These are phyloP conservation scores for Novymonas esmeraldas DNA, from an alignment of 208 protist genomes.

Conservation along the genomic window DNA sequence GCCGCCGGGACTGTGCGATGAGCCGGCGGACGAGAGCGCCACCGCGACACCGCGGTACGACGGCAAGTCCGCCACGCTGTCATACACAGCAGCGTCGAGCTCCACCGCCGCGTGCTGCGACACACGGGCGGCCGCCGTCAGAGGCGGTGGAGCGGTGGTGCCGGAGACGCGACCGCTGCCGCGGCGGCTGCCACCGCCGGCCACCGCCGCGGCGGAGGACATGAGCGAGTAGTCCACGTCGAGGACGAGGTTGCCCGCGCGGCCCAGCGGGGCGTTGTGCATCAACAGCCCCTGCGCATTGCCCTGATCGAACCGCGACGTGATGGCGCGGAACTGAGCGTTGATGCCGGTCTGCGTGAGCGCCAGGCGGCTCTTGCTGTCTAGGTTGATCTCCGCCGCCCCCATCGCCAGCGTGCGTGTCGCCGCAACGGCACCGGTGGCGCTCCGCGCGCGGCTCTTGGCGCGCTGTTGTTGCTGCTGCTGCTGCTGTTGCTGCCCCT, in stretches of 20 bases:
- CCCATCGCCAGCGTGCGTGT: slow-evolving; percentile 80
- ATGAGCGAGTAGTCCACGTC: slow-evolving; percentile 81
- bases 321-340: slow-evolving; percentile 90
- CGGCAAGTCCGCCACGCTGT: slow-evolving; percentile 23
- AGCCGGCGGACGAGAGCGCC: neutral
- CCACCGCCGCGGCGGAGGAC: slow-evolving; percentile 21
- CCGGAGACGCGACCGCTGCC: slow-evolving; percentile 1
- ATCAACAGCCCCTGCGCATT: slow-evolving; percentile 87
- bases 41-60: slow-evolving; percentile 11
- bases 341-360: slow-evolving; percentile 78
- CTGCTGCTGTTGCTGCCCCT: slow-evolving; percentile 22
- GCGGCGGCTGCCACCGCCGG: slow-evolving; percentile 7
- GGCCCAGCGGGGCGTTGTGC: slow-evolving; percentile 84
- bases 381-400: slow-evolving; percentile 85
- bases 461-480: slow-evolving; percentile 11
- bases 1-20: slow-evolving; percentile 3
- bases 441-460: slow-evolving; percentile 29
- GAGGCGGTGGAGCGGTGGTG: neutral
- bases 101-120: slow-evolving; percentile 31
- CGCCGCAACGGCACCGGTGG: slow-evolving; percentile 25
- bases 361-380: slow-evolving; percentile 64
- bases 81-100: slow-evolving; percentile 29
- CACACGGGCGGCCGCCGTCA: slow-evolving; percentile 13
- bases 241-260: slow-evolving; percentile 83
- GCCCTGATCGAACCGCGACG: slow-evolving; percentile 90